Base-by-base conservation (phyloP, 2,329 filamentous ascomycete species). In the Nigrospora oryzae region DNA sequence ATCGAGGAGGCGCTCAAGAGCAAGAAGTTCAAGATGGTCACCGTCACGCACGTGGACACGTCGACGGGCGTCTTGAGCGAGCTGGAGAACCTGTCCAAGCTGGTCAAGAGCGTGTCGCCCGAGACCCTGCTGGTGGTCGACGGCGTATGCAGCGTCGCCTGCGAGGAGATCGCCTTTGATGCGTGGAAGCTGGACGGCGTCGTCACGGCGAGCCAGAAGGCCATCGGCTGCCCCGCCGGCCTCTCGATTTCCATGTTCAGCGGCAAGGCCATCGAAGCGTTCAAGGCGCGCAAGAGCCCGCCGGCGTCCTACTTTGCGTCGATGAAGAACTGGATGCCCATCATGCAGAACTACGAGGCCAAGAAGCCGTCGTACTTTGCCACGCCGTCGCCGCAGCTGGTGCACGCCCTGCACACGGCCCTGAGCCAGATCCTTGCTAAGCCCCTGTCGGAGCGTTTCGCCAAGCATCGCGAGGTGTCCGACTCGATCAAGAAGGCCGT, bases 301-400 rank as follows among this genome's bases (percentile, higher is more conserved):
- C 87, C 90, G 2, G 77, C 81, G 16, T 86, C 89, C 17, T 98
- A 97, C 77, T 98, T 96, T 67, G 90, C 87, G 45, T 95, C 87
- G 12, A 88, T 96, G 75, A 90, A 89, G 75, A 97, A 97, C 70
- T 98, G 93, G 93, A 73, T 90, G 46, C 91, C 91, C 39, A 93
- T 98, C 67, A 97, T 98, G 91, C 83, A 93, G 71, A 97, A 96
- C 71, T 98, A 98, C 68, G 93, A 98, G 71, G 88, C 89, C 52
- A 89, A 90, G 74, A 98, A 97, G 73, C 81, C 93, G 34, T 95
- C 89, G 2, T 98, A 98, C 74, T 98, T 98, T 61, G 93, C 93
- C 34, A 98, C 93, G 1, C 93, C 93, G 1, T 89, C 90, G 5
- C 93, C 93, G 13, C 93, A 98, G 68, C 80, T 98, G 42, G 76